Evolutionary conservation across 2,329 filamentous ascomycete genomes (phyloP).

Genomic region (Aspergillus quadrilineatus): DNA sequence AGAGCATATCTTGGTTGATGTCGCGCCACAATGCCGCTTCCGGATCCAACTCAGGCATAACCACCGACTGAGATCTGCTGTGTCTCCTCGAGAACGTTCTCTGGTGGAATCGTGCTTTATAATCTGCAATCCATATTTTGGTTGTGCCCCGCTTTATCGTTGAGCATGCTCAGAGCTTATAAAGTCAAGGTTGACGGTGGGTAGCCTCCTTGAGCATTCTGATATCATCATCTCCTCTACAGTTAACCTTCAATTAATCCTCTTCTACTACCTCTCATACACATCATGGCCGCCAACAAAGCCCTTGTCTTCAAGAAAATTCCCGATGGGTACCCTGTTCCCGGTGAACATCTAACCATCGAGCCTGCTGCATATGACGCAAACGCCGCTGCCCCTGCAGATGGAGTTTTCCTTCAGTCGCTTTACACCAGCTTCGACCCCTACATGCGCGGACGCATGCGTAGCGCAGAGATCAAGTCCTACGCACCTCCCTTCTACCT

Average conservation of each 20-base stretch:
- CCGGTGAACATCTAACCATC: slow-evolving; percentile 68
- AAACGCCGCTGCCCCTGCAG: slow-evolving; percentile 53
- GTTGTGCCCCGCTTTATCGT: slow-evolving; percentile 12
- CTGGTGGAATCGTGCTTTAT: slow-evolving; percentile 14
- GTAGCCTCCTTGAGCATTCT: not conserved
- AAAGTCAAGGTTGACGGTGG: slow-evolving; percentile 2
- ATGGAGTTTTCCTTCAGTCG: slow-evolving; percentile 68
- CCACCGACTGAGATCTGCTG: not conserved
- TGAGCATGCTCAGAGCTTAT: slow-evolving; percentile 5
- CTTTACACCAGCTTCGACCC: slow-evolving; percentile 78
- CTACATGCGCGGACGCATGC: slow-evolving; percentile 80
- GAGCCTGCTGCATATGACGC: slow-evolving; percentile 69
- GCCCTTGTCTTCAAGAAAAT: slow-evolving; percentile 70
- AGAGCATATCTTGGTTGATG: slow-evolving; percentile 4
- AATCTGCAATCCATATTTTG: slow-evolving; percentile 9
- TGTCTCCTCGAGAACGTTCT: slow-evolving; percentile 11
- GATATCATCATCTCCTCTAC: not conserved
- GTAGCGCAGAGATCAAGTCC: slow-evolving; percentile 61
- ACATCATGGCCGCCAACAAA: slow-evolving; percentile 60
- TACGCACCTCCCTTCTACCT: slow-evolving; percentile 65
- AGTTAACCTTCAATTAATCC: too few species aligned
- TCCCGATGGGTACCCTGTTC: slow-evolving; percentile 65
- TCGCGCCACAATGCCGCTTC: slow-evolving; percentile 5
- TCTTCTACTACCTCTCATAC: not conserved
- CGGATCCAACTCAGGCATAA: slow-evolving; percentile 11